Evolutionary conservation across 164 flowering plant species (phyloP), one percentile per base, ranked within the genome.

Genomic region (Taxillus chinensis): DNA sequence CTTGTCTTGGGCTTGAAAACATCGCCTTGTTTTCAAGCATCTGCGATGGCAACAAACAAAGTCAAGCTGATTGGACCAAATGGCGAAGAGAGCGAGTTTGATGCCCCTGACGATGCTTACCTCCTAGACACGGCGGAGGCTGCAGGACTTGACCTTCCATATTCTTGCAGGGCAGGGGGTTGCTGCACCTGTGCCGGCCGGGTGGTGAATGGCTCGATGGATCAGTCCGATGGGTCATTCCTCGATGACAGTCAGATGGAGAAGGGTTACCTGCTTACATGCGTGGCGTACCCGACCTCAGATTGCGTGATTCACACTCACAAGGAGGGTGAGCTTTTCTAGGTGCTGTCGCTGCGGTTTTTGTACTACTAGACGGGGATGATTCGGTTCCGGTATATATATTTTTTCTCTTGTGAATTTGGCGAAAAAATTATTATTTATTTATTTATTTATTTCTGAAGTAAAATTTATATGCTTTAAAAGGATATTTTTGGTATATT

Each of bases 131-230:
- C 96, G 27, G 92, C 88, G 9, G 90, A 86, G 75, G 49, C 48
- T 4, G 96, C 86, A 0, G 96, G 90, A 17, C n/a, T 84, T 39
- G 96, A 83, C 42, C 68, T 86, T 56, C 96, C 96, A 0, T 88
- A 88, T 68, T 84, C 87, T 0, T 89, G 96, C 85, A 70, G 89
- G 71, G 96, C 88, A 8, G 92, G 92, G 11, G 86, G 92, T 1
- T 88, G 96, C 75, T 86, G 87, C 3, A 83, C 90, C 41, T 88
- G 96, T 67, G 92, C 90, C 0, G 96, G 96, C 59, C 67, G 78
- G 69, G 51, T 84, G 42, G 78, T 37, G 8, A 45, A 70, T 0
- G 92, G 96, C 15, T 27, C 80, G 0, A 86, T 88, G 14, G 86
- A 88, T 58, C 96, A 88, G 66, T 77, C 86, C 0, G 96, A 86